Base-by-base conservation (phyloP, 1,139 yeast species). In the Suhomyces yuchorum region DNA sequence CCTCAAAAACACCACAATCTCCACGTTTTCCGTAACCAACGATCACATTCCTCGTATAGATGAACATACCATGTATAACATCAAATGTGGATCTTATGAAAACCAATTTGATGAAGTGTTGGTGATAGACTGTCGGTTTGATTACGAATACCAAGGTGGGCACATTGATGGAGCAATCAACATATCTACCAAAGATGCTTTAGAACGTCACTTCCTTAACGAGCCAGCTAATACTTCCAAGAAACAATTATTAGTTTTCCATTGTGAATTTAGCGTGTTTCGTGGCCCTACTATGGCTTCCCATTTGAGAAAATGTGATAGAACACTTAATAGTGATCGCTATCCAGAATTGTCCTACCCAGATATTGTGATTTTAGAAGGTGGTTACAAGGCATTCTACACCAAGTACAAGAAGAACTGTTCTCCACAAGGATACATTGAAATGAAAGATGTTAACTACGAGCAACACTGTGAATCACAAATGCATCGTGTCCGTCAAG, bases 221-320 rank as follows among this genome's bases (percentile, higher is more conserved):
- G 11, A 19, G 17, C 28, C 28, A 2, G 18, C 14, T 12, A 18
- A 18, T n/a, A 14, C 14, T 41, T 26, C 40, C 43, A 62, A 66
- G 46, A 70, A 77, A 43, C 66, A 69, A 18, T 68, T 93, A 48
- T 67, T 92, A 17, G 77, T 95, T 12, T 92, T 93, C 70, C 98
- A 93, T 67, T 93, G 99, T 68, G 99, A 93, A 66, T 92, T 90
- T 63, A 86, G 96, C 43, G 82, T 96, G 2, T 90, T 87, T 63
- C 78, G 99, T 51, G 97, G 98, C 9, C 99, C 99, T 3, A 75
- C 87, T 43, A 83, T 93, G 87, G 98, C 98, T 0, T 75, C 85
- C 49, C 92, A 90, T 63, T 75, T 93, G 50, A 76, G 99, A 54
- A 85, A 85, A 55, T 79, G 88, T 56, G 99, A 93, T 68, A 79